A percentile compares a stretch with the other conserved stretches of the same genome.
Evolutionary conservation across 2,329 filamentous ascomycete species (phyloP).

Genomic region (Fusarium austroafricanum): DNA sequence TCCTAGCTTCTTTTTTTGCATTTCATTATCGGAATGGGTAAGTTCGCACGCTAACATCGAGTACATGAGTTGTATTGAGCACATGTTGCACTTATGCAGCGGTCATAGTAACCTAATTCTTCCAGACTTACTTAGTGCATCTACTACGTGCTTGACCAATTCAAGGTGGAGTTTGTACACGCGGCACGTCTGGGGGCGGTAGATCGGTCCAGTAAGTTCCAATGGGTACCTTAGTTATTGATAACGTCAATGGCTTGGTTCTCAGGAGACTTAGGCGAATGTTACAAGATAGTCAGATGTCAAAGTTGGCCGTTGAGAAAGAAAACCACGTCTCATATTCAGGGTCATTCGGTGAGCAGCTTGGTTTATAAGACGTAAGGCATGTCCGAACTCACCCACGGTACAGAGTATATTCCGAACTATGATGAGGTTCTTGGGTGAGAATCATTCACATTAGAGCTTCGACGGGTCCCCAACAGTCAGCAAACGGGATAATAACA

Average conservation of each 20-base stretch:
- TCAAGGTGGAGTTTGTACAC: conserved; percentile 1
- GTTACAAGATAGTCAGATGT: background rate
- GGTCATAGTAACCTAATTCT: background rate
- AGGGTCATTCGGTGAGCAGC: background rate
- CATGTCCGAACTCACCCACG: too few relatives aligned
- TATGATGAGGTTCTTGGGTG: background rate
- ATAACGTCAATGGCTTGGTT: background rate
- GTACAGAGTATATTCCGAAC: background rate
- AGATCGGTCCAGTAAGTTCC: background rate
- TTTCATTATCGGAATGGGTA: background rate
- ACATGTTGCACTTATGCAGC: too few relatives aligned
- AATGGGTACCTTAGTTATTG: background rate
- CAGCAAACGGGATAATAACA: background rate
- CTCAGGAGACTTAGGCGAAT: background rate
- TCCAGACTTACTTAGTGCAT: background rate
- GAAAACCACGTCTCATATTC: background rate
- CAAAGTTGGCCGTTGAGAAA: background rate
- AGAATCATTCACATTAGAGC: background rate
- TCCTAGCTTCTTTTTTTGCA: background rate
- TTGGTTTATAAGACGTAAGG: background rate
- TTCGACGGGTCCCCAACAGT: background rate
- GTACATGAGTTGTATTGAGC: background rate
- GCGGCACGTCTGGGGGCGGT: background rate
- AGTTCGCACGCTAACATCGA: background rate
- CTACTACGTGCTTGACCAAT: too few relatives aligned